Evolutionary conservation across 208 protist species (phyloP).

Genomic region (Angomonas deanei): DNA sequence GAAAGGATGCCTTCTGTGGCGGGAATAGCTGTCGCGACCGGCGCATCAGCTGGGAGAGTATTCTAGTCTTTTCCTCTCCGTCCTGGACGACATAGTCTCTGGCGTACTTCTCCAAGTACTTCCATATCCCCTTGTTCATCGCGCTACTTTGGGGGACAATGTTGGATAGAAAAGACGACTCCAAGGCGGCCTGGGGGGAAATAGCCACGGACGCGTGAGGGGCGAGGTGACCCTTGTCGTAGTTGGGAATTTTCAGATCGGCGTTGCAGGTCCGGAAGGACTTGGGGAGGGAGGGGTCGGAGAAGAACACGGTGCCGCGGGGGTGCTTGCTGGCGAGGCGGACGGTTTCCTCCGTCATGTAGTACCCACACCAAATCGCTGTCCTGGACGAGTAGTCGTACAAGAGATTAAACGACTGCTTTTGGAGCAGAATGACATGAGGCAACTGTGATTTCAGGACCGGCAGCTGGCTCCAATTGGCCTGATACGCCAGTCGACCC

Average conservation of each 20-base stretch:
- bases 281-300: slow-evolving; percentile 30
- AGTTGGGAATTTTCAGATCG: slow-evolving; percentile 16
- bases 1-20: neutral
- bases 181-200: slow-evolving; percentile 21
- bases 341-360: slow-evolving; percentile 16
- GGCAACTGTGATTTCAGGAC: neutral
- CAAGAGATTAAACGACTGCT: slow-evolving; percentile 33
- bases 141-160: slow-evolving; percentile 35
- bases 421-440: slow-evolving; percentile 23
- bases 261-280: slow-evolving; percentile 8
- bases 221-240: slow-evolving; percentile 65
- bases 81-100: slow-evolving; percentile 31
- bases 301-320: slow-evolving; percentile 21
- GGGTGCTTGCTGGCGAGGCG: slow-evolving; percentile 21
- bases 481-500: neutral
- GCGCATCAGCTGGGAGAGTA: neutral
- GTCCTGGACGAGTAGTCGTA: slow-evolving; percentile 34
- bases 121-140: slow-evolving; percentile 56
- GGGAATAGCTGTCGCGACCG: no score
- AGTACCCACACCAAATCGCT: slow-evolving; percentile 48
- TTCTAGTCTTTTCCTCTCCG: neutral
- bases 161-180: slow-evolving; percentile 52
- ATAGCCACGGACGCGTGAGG: slow-evolving; percentile 50
- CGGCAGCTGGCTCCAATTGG: neutral
- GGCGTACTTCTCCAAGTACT: slow-evolving; percentile 33